Evolutionary conservation across 2,329 filamentous ascomycete species (phyloP).

Genomic region (Sporothrix humicola): DNA sequence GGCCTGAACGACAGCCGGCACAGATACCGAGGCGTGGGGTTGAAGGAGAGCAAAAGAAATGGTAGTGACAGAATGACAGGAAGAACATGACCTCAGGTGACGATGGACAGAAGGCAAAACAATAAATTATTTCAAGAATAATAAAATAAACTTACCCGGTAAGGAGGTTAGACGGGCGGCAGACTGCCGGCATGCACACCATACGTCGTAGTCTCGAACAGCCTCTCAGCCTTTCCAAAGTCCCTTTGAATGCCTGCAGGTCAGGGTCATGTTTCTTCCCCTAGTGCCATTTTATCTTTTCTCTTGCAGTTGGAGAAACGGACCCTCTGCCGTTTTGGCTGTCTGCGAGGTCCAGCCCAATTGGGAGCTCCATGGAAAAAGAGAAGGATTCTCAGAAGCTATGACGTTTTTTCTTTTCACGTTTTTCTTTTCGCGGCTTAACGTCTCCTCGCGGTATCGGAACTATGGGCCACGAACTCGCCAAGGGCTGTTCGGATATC

Average conservation of each 20-base stretch:
- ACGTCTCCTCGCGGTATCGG: constrained; percentile 14
- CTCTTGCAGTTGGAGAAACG: not conserved
- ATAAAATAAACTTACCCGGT: too few relatives aligned
- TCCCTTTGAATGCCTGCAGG: not conserved
- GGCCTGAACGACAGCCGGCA: not conserved
- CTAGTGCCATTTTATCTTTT: not conserved
- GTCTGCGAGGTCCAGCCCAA: not conserved
- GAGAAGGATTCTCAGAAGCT: too few relatives aligned
- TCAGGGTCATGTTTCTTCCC: constrained; percentile 22
- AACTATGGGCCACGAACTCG: not conserved
- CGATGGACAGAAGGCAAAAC: too few relatives aligned
- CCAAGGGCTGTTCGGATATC: too few relatives aligned
- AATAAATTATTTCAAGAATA: too few relatives aligned
- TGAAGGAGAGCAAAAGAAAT: not conserved
- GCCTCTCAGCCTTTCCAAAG: too few relatives aligned
- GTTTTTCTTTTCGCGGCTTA: not conserved
- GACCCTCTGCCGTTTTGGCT: not conserved
- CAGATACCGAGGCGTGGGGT: not conserved
- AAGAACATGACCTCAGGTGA: too few relatives aligned
- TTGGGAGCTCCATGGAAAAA: not conserved
- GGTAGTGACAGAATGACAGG: not conserved
- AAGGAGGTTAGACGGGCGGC: not conserved
- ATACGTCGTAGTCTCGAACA: too few relatives aligned
- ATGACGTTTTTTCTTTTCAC: not conserved
- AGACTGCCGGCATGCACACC: not conserved